Percentiles rank a stretch among this genome's conserved stretches.
These are phyloP conservation scores for Aspergillus nanangensis DNA, from an alignment of 495 filamentous ascomycete species.

Conservation along the genomic window DNA sequence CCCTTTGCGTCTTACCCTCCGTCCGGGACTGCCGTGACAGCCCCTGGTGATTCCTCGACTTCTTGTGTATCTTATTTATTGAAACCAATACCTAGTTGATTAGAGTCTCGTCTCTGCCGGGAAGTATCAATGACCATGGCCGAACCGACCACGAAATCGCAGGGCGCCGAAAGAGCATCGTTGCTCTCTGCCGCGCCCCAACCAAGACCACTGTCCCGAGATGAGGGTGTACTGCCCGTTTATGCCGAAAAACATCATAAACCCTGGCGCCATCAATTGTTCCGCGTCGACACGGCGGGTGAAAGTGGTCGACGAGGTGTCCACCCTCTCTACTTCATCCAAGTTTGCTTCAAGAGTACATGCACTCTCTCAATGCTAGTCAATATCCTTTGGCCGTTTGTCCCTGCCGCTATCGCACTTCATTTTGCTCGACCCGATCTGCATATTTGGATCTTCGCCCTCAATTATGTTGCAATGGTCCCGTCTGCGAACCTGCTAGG, in stretches of 20 bases:
- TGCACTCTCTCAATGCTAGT: conserved; percentile 52
- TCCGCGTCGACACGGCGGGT: conserved; percentile 54
- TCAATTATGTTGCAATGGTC: conserved; percentile 80
- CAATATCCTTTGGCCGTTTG: conserved; percentile 73
- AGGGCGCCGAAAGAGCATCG: not conserved
- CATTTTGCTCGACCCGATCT: conserved; percentile 58
- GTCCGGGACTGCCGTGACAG: too few species aligned
- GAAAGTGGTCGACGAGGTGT: conserved; percentile 61
- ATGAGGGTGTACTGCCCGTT: conserved; percentile 22
- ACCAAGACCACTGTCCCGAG: conserved; percentile 1
- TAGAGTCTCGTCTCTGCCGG: too few species aligned
- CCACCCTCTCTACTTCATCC: conserved; percentile 55
- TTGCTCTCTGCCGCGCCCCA: conserved; percentile 3
- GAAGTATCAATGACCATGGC: too few species aligned
- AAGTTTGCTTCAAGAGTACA: conserved; percentile 56
- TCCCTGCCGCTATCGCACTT: conserved; percentile 61
- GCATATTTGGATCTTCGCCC: conserved; percentile 61
- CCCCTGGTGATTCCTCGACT: too few species aligned
- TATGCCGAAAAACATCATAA: conserved; percentile 21
- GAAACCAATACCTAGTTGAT: too few species aligned
- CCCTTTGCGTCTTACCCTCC: too few species aligned
- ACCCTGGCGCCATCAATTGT: conserved; percentile 18
- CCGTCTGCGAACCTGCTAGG: conserved; percentile 84
- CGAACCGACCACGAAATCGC: too few species aligned
- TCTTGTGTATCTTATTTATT: too few species aligned